These are phyloP conservation scores for Xylaria sp. DNA, from an alignment of 2,329 filamentous ascomycete genomes.

Conservation along the genomic window DNA sequence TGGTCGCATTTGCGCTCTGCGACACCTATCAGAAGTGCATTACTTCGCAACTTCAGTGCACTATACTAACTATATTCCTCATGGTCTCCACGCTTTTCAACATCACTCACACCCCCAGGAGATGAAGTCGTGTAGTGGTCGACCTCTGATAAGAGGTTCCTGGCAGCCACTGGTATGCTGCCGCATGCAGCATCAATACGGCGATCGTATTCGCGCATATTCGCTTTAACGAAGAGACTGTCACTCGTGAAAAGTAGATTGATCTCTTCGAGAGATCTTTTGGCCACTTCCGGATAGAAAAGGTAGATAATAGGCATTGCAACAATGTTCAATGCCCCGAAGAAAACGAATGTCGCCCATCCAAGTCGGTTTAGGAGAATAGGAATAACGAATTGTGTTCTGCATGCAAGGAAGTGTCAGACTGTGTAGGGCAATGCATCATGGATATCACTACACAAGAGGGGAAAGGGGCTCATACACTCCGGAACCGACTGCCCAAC, in stretches of 20 bases:
- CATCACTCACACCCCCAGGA: constrained; percentile 1
- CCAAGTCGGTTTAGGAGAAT: constrained; percentile 62
- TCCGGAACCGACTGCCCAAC: constrained; percentile 68
- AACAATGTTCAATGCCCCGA: constrained; percentile 62
- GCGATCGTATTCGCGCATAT: constrained; percentile 48
- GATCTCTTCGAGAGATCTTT: constrained; percentile 55
- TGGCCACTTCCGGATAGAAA: constrained; percentile 39
- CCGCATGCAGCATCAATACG: constrained; percentile 47
- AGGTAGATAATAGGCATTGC: constrained; percentile 63
- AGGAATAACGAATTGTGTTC: constrained; percentile 61
- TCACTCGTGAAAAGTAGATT: constrained; percentile 56
- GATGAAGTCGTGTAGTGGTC: constrained; percentile 35
- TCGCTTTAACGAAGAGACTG: constrained; percentile 46
- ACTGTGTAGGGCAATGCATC: neutral
- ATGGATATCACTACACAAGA: neutral
- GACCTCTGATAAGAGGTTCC: constrained; percentile 49
- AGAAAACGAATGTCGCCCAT: constrained; percentile 63
- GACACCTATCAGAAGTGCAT: constrained; percentile 4
- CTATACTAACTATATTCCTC: neutral
- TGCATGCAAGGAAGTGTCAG: constrained; percentile 16
- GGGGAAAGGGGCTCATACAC: constrained; percentile 47
- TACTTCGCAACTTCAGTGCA: constrained; percentile 3
- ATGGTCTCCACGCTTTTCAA: constrained; percentile 21
- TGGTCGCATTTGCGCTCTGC: neutral
- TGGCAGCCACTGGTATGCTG: constrained; percentile 47